Conservation (phyloP, 192 early-diverging fungal species). For the Coemansia sp. region DNA sequence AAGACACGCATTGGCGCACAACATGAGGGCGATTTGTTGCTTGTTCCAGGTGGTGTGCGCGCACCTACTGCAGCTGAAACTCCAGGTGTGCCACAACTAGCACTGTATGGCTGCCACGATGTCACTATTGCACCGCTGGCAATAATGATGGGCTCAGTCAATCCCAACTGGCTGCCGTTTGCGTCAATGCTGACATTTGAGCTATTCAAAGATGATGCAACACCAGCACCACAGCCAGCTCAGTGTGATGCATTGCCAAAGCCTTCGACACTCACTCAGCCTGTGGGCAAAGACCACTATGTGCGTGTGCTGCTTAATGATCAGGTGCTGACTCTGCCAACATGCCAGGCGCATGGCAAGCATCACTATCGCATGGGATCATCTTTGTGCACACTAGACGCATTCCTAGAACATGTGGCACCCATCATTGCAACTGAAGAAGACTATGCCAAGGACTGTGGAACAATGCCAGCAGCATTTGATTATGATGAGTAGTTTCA, state of each 20-base stretch:
- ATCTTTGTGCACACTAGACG: slow-evolving; percentile 42
- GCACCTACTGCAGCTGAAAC: slow-evolving; percentile 4
- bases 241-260: background rate
- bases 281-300: slow-evolving; percentile 8
- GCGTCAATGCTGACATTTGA: slow-evolving; percentile 45
- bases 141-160: slow-evolving; percentile 20
- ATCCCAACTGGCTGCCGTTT: slow-evolving; percentile 33
- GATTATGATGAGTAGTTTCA: background rate
- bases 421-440: slow-evolving; percentile 20
- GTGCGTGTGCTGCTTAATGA: slow-evolving; percentile 43
- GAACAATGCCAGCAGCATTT: slow-evolving; percentile 11
- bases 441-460: slow-evolving; percentile 22
- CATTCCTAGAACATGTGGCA: slow-evolving; percentile 41
- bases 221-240: slow-evolving; percentile 8
- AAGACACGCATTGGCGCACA: slow-evolving; percentile 15
- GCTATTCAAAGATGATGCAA: slow-evolving; percentile 26
- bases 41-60: slow-evolving; percentile 19
- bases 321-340: slow-evolving; percentile 21
- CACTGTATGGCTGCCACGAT: slow-evolving; percentile 38
- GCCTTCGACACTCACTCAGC: background rate
- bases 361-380: slow-evolving; percentile 42
- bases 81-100: slow-evolving; percentile 30
- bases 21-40: slow-evolving; percentile 14
- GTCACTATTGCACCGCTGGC: slow-evolving; percentile 30
- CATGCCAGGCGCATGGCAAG: slow-evolving; percentile 28